phyloP scores from a whole-genome alignment of 306 rosid genomes.

The Cicer cuneatum region DNA sequence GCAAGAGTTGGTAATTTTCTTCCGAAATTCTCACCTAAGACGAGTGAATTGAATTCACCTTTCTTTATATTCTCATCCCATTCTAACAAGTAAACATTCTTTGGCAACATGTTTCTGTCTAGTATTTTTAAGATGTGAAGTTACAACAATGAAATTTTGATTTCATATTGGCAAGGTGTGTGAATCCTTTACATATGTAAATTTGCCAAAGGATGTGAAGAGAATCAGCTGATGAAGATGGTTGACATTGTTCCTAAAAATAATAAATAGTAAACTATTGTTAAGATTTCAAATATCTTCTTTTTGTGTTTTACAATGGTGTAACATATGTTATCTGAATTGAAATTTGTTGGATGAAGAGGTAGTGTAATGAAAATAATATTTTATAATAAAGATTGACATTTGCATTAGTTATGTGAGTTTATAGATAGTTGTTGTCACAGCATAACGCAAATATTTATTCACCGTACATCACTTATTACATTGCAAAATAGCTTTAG shows the following conservation, averaged over 20 bases:
- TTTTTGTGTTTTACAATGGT: background rate
- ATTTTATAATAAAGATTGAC: no score
- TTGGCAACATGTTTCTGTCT: background rate
- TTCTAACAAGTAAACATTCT: background rate
- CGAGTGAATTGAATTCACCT: conserved; percentile 21
- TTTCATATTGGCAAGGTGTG: background rate
- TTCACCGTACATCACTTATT: no score
- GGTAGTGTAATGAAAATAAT: background rate
- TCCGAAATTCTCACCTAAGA: conserved; percentile 5
- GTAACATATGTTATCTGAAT: background rate
- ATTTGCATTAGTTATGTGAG: no score
- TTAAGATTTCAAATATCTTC: background rate
- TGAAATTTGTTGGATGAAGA: background rate
- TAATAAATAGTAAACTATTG: conserved; percentile 7
- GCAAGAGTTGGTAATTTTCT: conserved; percentile 26
- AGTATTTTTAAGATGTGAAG: background rate
- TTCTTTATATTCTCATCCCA: background rate
- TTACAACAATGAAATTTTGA: background rate
- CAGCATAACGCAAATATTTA: no score
- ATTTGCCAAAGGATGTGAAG: background rate
- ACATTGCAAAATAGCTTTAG: no score
- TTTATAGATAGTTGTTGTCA: no score
- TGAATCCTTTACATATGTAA: conserved; percentile 9
- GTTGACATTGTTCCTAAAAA: conserved; percentile 19
- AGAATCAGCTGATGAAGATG: conserved; percentile 1